phyloP scores from a whole-genome alignment of 306 rosid genomes.

The Ormosia emarginata region DNA sequence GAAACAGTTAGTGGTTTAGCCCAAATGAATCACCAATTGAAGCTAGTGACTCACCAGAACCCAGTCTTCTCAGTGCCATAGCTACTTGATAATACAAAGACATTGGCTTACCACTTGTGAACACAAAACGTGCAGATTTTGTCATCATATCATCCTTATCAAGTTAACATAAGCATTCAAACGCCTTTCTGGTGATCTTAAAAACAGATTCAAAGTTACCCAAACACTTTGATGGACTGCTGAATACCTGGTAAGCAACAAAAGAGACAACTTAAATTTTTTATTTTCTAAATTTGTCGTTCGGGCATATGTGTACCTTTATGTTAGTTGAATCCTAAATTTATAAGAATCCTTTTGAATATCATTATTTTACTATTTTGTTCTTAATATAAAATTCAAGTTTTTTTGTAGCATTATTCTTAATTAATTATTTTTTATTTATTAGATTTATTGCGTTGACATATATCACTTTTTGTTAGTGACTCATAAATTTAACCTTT shows the following conservation, averaged over 20 bases:
- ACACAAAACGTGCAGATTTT: slow-evolving; percentile 57
- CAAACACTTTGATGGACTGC: slow-evolving; percentile 42
- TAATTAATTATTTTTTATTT: no score
- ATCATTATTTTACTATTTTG: no score
- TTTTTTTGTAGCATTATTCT: no score
- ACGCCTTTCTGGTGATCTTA: slow-evolving; percentile 63
- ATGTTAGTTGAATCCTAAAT: no score
- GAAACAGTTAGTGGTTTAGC: slow-evolving; percentile 82
- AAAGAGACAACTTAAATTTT: not conserved
- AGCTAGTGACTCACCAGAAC: slow-evolving; percentile 91
- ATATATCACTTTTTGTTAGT: no score
- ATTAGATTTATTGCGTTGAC: no score
- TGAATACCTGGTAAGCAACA: slow-evolving; percentile 47
- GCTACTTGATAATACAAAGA: slow-evolving; percentile 67
- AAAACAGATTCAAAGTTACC: slow-evolving; percentile 58
- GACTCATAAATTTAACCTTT: no score
- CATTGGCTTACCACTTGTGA: slow-evolving; percentile 57
- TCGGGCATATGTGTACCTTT: no score
- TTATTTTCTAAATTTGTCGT: no score
- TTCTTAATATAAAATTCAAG: no score
- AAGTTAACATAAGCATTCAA: slow-evolving; percentile 80
- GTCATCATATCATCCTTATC: slow-evolving; percentile 75
- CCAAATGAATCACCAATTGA: slow-evolving; percentile 67
- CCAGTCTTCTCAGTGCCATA: slow-evolving; percentile 76
- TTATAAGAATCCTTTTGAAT: no score